Percentiles rank a stretch among this genome's conserved stretches.
Evolutionary conservation across 1,284 basidiomycete species (phyloP).

Genomic region (Marasmius tenuissimus): DNA sequence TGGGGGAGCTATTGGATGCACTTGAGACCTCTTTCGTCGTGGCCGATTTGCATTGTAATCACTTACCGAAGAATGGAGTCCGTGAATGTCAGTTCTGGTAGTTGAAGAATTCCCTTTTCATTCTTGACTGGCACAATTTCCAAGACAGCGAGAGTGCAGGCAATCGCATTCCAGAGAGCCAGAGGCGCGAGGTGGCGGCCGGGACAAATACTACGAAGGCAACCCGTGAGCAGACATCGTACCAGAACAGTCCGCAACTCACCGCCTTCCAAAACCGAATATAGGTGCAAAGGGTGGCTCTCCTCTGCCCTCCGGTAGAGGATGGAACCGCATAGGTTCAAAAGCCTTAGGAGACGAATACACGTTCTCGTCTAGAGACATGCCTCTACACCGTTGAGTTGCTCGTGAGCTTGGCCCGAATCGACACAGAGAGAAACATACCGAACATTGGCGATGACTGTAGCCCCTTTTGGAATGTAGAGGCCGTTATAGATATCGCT

Average conservation of each 20-base stretch:
- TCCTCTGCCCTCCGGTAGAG: neutral
- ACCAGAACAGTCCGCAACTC: neutral
- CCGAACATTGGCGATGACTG: neutral
- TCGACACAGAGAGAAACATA: neutral
- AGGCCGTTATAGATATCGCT: conserved; percentile 1
- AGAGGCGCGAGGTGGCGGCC: neutral
- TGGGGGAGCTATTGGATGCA: neutral
- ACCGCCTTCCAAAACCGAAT: conserved; percentile 6
- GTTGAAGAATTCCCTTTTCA: neutral
- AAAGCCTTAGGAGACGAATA: neutral
- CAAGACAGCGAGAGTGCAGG: neutral
- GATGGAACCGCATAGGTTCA: neutral
- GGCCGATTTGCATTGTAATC: too few species aligned
- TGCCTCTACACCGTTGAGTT: neutral
- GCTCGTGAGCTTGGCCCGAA: neutral
- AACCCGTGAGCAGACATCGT: neutral
- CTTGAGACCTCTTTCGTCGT: too few species aligned
- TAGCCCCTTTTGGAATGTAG: conserved; percentile 1
- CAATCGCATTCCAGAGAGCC: neutral
- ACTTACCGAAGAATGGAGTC: neutral
- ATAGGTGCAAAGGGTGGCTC: neutral
- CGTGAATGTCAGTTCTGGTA: neutral
- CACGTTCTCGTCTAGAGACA: neutral
- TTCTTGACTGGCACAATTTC: neutral
- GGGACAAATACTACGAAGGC: neutral